Percentiles rank a stretch among this genome's conserved stretches.
phyloP scores from a whole-genome alignment of 176 grass and related monocot genomes.

The Musa troglodytarum region DNA sequence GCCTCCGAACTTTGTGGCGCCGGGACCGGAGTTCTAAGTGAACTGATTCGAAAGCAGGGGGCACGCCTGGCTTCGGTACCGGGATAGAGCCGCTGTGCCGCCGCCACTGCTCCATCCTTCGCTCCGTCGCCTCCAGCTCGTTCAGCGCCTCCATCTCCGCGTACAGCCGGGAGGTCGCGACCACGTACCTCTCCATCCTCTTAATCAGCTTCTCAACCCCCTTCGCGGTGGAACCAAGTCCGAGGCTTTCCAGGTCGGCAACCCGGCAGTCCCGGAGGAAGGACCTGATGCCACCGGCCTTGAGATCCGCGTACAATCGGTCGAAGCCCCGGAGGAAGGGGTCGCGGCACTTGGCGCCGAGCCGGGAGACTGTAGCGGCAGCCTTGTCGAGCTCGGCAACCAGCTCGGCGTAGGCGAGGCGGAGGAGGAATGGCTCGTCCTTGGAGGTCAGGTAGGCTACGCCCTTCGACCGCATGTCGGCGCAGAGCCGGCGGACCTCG shows the following conservation, averaged over 20 bases:
- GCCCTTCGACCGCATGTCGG: slow-evolving; percentile 47
- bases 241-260: slow-evolving; percentile 30
- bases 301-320: slow-evolving; percentile 45
- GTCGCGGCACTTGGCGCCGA: slow-evolving; percentile 31
- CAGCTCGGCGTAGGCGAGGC: slow-evolving; percentile 53
- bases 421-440: slow-evolving; percentile 57
- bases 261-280: slow-evolving; percentile 1
- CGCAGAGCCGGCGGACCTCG: slow-evolving; percentile 45
- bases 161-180: slow-evolving; percentile 32
- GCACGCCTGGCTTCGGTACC: slow-evolving; percentile 15
- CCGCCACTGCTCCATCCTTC: slow-evolving; percentile 57
- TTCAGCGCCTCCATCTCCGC: slow-evolving; percentile 65
- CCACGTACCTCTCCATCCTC: slow-evolving; percentile 62
- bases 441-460: slow-evolving; percentile 54
- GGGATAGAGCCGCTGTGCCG: slow-evolving; percentile 64
- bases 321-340: slow-evolving; percentile 35
- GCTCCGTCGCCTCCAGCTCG: slow-evolving; percentile 59
- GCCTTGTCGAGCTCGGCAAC: slow-evolving; percentile 53
- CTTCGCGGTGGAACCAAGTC: slow-evolving; percentile 26
- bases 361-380: slow-evolving; percentile 30
- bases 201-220: slow-evolving; percentile 33
- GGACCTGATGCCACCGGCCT: slow-evolving; percentile 18
- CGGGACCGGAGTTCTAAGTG: slow-evolving; percentile 34
- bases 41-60: slow-evolving; percentile 25
- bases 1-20: slow-evolving; percentile 39